These are phyloP conservation scores for Serpula lacrymans DNA, from an alignment of 768 basidiomycete species.

Conservation along the genomic window DNA sequence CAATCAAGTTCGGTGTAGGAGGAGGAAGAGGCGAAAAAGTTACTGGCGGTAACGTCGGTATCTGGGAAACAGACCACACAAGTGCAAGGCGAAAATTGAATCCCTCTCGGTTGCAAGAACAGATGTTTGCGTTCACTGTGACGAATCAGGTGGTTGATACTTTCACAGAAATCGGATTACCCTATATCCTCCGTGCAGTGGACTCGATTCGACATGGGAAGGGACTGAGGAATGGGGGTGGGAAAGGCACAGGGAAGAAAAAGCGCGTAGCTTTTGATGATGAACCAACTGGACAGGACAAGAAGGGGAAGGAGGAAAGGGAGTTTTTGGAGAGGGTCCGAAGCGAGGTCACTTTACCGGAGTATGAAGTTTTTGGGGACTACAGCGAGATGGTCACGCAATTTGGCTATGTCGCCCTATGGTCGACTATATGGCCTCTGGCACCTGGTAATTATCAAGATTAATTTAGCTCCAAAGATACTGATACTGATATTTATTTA, in stretches of 20 bases:
- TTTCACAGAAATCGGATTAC: conserved; percentile 77
- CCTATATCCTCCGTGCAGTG: conserved; percentile 66
- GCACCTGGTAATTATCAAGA: conserved; percentile 45
- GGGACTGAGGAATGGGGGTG: conserved; percentile 21
- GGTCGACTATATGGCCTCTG: conserved; percentile 94
- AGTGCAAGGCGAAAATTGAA: conserved; percentile 59
- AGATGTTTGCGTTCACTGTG: conserved; percentile 92
- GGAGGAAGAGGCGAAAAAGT: conserved; percentile 8
- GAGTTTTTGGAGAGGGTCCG: conserved; percentile 78
- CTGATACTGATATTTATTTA: conserved; percentile 11
- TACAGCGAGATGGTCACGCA: conserved; percentile 97
- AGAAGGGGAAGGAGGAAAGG: conserved; percentile 56
- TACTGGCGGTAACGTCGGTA: conserved; percentile 13
- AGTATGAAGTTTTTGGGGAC: conserved; percentile 80
- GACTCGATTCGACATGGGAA: conserved; percentile 47
- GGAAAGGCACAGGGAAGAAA: conserved; percentile 36
- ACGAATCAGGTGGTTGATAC: conserved; percentile 84
- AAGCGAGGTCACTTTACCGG: conserved; percentile 72
- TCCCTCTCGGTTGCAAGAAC: conserved; percentile 71
- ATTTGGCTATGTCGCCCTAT: conserved; percentile 89
- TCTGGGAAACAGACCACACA: conserved; percentile 51
- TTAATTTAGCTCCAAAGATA: neutral
- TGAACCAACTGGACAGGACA: conserved; percentile 36
- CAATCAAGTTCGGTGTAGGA: conserved; percentile 26
- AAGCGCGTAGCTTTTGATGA: conserved; percentile 75